phyloP scores from a whole-genome alignment of 2,329 filamentous ascomycete species.

The Alternaria novae-zelandiae region DNA sequence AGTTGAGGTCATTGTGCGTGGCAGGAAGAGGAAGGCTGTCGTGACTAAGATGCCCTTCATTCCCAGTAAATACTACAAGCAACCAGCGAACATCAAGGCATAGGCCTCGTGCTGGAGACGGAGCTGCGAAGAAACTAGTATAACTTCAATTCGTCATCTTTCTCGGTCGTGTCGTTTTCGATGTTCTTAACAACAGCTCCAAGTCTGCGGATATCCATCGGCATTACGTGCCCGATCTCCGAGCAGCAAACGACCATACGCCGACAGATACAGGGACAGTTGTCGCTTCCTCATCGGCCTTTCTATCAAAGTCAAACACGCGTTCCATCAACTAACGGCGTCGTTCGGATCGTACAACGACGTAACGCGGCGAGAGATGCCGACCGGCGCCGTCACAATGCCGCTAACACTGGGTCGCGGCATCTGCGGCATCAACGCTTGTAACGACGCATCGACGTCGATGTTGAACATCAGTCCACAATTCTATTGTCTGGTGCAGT shows the following conservation, averaged over 20 bases:
- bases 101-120: conserved; percentile 1
- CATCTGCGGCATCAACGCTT: conserved; percentile 1
- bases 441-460: background rate
- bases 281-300: background rate
- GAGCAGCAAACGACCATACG: background rate
- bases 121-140: background rate
- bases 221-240: background rate
- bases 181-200: background rate
- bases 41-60: conserved; percentile 92
- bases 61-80: conserved; percentile 73
- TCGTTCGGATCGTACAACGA: background rate
- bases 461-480: conserved; percentile 6
- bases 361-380: background rate
- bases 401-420: conserved; percentile 3
- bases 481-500: background rate
- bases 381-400: background rate
- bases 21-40: conserved; percentile 74
- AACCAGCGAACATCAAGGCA: conserved; percentile 32
- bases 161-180: background rate
- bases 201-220: background rate
- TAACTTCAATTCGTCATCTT: background rate
- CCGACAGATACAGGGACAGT: background rate
- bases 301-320: background rate
- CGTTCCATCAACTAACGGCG: background rate
- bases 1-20: conserved; percentile 77